Base-by-base conservation (phyloP, 306 rosid genomes). In the Prunus mongolica region DNA sequence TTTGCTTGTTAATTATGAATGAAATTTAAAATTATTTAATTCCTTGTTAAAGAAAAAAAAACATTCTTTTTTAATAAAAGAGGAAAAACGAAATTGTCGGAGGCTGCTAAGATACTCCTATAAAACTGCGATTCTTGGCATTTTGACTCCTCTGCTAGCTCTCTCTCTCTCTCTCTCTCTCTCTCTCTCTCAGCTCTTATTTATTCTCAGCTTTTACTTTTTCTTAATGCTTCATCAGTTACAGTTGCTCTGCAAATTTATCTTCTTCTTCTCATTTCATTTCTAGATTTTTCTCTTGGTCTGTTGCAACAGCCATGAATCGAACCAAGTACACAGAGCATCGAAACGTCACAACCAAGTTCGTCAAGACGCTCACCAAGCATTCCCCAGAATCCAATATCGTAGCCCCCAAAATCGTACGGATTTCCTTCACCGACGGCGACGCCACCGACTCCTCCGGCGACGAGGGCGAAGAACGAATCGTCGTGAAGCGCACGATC, bases 381-480 rank as follows among this genome's bases (percentile, higher is more conserved):
- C 75, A 20, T 41, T 34, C 12, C 51, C 20, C 24, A 12, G 47
- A n/a, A 11, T 11, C 19, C 34, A 61, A 46, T 3, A 5, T 41
- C 5, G 7, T 9, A 8, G 61, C 61, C 5, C 74, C 86, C 0
- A 82, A 65, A 30, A 45, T 87, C 10, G 55, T 89, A 28, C 82
- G 94, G 47, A 79, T 89, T 75, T 77, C 76, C 3, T 79, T 78
- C 30, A 85, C 81, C 1, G 94, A 89, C 71, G 61, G 20, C 8
- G 69, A 89, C 28, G 90, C 90, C 2, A 89, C 91, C 0, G 94
- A 90, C 77, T 78, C 90, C 0, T 90, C 95, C 0, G 78, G 95
- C 56, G 90, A 73, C 2, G 90, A 84, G n/a, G 86, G 74, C 1
- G 86, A 84, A 7, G 77, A 30, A 24, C 72, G 73, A 49, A 85